Percentiles rank a stretch among this genome's conserved stretches.
phyloP scores from a whole-genome alignment of 441 rosid genomes.

The Erysimum cheiri region DNA sequence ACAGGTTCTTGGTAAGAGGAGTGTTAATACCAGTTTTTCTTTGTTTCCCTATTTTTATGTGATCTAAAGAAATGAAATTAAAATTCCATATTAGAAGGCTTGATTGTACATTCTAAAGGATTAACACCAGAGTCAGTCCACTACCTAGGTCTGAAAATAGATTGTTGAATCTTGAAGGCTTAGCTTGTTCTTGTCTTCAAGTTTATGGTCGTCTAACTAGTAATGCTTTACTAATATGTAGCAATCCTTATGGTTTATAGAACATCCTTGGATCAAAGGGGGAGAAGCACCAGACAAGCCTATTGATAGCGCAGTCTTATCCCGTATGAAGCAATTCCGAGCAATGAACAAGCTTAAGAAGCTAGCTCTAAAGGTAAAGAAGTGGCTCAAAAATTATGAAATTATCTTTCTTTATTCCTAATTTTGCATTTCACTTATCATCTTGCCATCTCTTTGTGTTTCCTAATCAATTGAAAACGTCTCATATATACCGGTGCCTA shows the following conservation, averaged over 20 bases:
- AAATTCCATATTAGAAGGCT: background rate
- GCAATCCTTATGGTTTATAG: conserved; percentile 51
- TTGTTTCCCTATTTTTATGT: background rate
- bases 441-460: no score
- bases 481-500: background rate
- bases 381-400: background rate
- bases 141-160: no score
- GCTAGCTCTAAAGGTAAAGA: conserved; percentile 80
- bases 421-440: background rate
- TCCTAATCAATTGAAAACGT: no score
- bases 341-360: conserved; percentile 96
- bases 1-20: conserved; percentile 80
- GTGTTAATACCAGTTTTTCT: background rate
- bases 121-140: background rate
- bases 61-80: background rate
- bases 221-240: conserved; percentile 33
- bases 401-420: background rate
- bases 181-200: background rate
- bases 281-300: conserved; percentile 93
- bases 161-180: background rate
- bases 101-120: conserved; percentile 11
- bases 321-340: conserved; percentile 96
- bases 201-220: conserved; percentile 35
- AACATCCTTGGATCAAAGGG: conserved; percentile 90
- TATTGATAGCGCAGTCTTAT: conserved; percentile 81